Evolutionary conservation across 2,329 filamentous ascomycete species (phyloP), one percentile per base, ranked within the genome.

Genomic region (Calonectria naviculata): DNA sequence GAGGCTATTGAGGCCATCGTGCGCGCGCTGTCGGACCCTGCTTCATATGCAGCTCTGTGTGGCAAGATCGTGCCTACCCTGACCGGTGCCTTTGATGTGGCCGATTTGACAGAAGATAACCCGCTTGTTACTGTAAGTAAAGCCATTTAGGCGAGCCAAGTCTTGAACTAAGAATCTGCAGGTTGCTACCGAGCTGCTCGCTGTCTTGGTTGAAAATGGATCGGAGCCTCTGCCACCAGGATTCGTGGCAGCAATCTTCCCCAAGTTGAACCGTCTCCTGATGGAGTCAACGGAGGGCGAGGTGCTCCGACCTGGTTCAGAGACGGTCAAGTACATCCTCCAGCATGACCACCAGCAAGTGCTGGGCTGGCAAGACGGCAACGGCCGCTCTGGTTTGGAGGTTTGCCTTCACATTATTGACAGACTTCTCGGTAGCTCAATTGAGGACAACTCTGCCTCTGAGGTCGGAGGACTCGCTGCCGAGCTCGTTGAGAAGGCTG

Each of bases 381-480:
- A 89, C 52, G 93, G 94, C 46, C 94, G 95, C 78, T 93, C 91
- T 42, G 96, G 96, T 19, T 89, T 98, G 13, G 95, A 98, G 82
- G 92, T 97, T 34, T 94, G 95, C 70, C 89, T 99, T 58, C 91
- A 95, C 74, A 97, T 99, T 76, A 95, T 99, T 73, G 97, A 98
- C 81, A 94, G 96, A 58, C 89, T 99, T 5, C 89, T 99, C 34
- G 93, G 94, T 4, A 93, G 94, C 1, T 85, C 89, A 1, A 93
- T 98, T n/a, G 94, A 97, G 78, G 97, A 99, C 79, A 95, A 96
- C 78, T 94, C 95, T 21, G 97, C 96, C 6, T 94, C 95, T n/a
- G 96, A 99, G 84, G 95, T 99, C 49, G 97, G 97, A 76, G 95
- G 95, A 19, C 90, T 99, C 74, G 97, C 97, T 5, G 96, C 96